Conservation (phyloP, 208 protist species). For the Porcisia deanei region DNA sequence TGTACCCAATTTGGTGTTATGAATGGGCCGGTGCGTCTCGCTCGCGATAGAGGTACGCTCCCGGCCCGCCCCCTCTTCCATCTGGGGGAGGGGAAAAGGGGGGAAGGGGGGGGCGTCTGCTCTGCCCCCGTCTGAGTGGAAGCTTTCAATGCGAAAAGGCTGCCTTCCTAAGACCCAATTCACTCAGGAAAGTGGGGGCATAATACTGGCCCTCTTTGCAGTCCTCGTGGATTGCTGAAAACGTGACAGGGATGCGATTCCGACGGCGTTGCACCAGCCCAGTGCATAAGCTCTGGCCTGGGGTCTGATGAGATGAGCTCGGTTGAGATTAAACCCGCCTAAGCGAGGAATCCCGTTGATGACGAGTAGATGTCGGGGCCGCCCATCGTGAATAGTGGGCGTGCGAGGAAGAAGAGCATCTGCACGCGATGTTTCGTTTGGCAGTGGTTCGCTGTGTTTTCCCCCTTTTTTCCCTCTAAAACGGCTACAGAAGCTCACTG, state of each 20-base stretch:
- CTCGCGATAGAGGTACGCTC: no score
- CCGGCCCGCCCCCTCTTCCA: no score
- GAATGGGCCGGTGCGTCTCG: no score
- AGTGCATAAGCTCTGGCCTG: neutral
- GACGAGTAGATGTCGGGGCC: neutral
- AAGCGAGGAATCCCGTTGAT: neutral
- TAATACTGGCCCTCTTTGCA: neutral
- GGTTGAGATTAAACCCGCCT: neutral
- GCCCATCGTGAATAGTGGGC: neutral
- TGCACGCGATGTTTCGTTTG: neutral
- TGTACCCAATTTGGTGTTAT: no score
- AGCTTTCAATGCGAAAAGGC: neutral
- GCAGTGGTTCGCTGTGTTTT: neutral
- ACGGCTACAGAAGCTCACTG: neutral
- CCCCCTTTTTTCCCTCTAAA: neutral
- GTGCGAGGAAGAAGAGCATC: neutral
- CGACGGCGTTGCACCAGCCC: neutral
- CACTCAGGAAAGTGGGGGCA: neutral
- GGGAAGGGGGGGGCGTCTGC: no score
- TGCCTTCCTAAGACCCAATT: neutral
- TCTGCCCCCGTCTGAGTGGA: neutral
- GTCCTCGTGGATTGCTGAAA: neutral
- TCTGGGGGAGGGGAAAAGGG: no score
- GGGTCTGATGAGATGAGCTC: neutral
- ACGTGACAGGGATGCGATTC: neutral